Evolutionary conservation across 768 basidiomycete species (phyloP).

Genomic region (Phallus indusiatus): DNA sequence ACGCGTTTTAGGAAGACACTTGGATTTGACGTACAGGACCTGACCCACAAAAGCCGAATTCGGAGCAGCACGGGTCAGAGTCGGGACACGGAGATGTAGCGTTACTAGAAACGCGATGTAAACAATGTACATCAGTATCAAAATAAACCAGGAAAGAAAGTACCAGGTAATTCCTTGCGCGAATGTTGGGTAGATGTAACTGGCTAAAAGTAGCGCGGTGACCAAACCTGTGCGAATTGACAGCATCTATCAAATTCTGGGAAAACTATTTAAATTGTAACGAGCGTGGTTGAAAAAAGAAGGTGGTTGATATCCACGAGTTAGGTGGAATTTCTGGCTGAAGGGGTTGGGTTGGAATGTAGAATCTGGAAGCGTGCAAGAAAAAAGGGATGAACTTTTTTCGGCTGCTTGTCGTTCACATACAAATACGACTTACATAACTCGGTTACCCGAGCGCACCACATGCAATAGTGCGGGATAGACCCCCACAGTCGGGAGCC

Average conservation of each 20-base stretch:
- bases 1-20: slow-evolving; percentile 9
- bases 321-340: neutral
- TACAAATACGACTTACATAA: too few species aligned
- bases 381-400: too few species aligned
- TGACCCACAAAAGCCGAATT: slow-evolving; percentile 46
- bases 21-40: slow-evolving; percentile 24
- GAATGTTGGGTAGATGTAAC: neutral
- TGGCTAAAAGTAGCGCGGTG: neutral
- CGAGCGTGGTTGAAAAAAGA: neutral
- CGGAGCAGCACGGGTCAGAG: slow-evolving; percentile 36
- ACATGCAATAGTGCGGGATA: too few species aligned
- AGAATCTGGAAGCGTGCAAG: too few species aligned
- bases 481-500: too few species aligned
- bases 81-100: slow-evolving; percentile 27
- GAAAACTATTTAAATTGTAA: neutral
- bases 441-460: too few species aligned
- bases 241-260: neutral
- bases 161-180: slow-evolving; percentile 8
- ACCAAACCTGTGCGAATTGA: neutral
- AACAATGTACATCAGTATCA: neutral
- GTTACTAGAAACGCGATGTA: slow-evolving; percentile 22
- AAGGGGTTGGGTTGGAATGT: too few species aligned
- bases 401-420: too few species aligned
- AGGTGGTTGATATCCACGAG: neutral
- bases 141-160: too few species aligned